Conservation (phyloP, 2,329 filamentous ascomycete genomes). For the Herpotrichia juniperi region DNA sequence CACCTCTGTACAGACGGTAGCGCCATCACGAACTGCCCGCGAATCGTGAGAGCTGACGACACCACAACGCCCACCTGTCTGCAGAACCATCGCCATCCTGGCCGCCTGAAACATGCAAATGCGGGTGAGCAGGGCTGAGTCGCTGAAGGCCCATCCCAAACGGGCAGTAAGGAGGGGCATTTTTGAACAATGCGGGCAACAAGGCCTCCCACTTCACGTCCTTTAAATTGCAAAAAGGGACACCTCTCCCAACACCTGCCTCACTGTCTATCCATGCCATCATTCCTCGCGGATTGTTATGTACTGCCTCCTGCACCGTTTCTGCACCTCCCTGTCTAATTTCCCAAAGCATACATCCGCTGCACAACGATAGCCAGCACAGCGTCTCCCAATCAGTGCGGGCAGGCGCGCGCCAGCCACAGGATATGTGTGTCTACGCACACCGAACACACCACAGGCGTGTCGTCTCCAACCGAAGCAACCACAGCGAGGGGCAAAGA, state of each 20-base stretch:
- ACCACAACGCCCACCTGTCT: constrained; percentile 18
- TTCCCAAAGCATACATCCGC: neutral
- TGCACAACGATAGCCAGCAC: neutral
- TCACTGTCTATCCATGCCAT: no score
- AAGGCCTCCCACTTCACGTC: neutral
- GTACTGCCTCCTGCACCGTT: neutral
- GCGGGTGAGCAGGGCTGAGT: constrained; percentile 12
- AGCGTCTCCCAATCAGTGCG: neutral
- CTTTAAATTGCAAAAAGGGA: neutral
- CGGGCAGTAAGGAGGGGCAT: neutral
- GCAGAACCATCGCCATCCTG: constrained; percentile 13
- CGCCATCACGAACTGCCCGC: constrained; percentile 10
- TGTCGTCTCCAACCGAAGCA: neutral
- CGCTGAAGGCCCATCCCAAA: neutral
- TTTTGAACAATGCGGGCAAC: neutral
- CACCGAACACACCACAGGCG: neutral
- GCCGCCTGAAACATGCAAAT: constrained; percentile 11
- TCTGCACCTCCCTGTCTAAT: neutral
- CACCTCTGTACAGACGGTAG: neutral
- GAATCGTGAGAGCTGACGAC: constrained; percentile 9
- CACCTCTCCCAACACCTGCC: neutral
- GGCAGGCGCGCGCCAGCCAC: neutral
- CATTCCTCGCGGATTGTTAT: no score
- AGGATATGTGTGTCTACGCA: neutral
- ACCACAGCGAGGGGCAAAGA: neutral